Conservation (phyloP, 2,329 filamentous ascomycete genomes). For the Periconia sp. region DNA sequence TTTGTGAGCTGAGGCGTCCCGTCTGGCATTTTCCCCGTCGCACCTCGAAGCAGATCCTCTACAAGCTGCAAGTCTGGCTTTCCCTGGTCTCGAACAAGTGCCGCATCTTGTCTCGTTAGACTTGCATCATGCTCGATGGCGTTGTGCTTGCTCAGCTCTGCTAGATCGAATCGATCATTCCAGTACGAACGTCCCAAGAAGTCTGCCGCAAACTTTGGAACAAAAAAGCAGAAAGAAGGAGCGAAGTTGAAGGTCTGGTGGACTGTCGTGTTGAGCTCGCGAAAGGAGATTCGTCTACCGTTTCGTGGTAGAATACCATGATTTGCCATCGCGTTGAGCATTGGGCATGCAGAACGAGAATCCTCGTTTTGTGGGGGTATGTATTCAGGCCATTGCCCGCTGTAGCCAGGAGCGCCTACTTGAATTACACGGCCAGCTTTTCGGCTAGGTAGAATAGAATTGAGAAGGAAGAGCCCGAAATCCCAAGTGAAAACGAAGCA, state of each 20-base stretch:
- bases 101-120: slow-evolving; percentile 35
- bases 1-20: slow-evolving; percentile 43
- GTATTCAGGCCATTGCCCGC: slow-evolving; percentile 46
- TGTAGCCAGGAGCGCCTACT: slow-evolving; percentile 39
- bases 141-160: slow-evolving; percentile 38
- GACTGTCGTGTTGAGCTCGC: slow-evolving; percentile 31
- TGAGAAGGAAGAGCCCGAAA: slow-evolving; percentile 46
- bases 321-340: slow-evolving; percentile 34
- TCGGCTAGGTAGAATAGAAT: slow-evolving; percentile 44
- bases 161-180: slow-evolving; percentile 32
- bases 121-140: slow-evolving; percentile 45
- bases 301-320: slow-evolving; percentile 39
- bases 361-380: slow-evolving; percentile 44
- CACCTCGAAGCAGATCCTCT: slow-evolving; percentile 40
- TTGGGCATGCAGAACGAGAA: slow-evolving; percentile 28
- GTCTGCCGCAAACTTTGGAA: slow-evolving; percentile 33
- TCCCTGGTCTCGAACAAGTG: slow-evolving; percentile 44
- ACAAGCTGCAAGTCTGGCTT: slow-evolving; percentile 47
- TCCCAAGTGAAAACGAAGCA: slow-evolving; percentile 48
- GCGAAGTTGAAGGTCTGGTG: slow-evolving; percentile 41
- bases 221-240: slow-evolving; percentile 37
- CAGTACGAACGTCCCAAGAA: slow-evolving; percentile 26
- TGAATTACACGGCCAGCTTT: slow-evolving; percentile 46
- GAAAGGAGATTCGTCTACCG: slow-evolving; percentile 39
- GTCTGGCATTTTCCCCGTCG: slow-evolving; percentile 42